A percentile compares a stretch with the other conserved stretches of the same genome.
These are phyloP conservation scores for Entonaema liquescens DNA, from an alignment of 495 filamentous ascomycete species.

Conservation along the genomic window DNA sequence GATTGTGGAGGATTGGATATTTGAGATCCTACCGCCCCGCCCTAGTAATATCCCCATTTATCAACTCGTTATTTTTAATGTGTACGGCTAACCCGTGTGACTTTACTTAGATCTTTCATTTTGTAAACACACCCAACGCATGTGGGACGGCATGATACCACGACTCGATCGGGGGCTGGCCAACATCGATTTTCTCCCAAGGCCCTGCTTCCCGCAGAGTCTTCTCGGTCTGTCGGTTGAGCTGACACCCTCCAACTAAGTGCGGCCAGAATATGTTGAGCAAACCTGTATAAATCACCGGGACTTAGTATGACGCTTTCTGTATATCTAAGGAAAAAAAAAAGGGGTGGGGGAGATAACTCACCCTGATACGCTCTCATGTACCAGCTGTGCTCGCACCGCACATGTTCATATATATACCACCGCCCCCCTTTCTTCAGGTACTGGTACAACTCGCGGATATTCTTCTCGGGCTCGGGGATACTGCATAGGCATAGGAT, in stretches of 20 bases:
- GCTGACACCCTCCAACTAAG: constrained; percentile 67
- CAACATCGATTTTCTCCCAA: constrained; percentile 65
- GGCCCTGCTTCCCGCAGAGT: constrained; percentile 62
- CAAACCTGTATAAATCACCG: constrained; percentile 38
- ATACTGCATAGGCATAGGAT: constrained; percentile 78
- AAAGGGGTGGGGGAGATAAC: constrained; percentile 35
- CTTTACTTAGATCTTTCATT: constrained; percentile 25
- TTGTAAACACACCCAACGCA: constrained; percentile 63
- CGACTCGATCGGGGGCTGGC: constrained; percentile 53
- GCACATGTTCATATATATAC: constrained; percentile 78
- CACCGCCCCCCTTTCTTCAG: constrained; percentile 72
- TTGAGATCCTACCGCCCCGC: no score
- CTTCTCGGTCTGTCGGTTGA: constrained; percentile 64
- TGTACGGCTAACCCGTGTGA: no score
- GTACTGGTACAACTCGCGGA: constrained; percentile 65
- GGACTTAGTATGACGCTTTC: background rate
- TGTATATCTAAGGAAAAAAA: constrained; percentile 1
- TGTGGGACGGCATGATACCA: constrained; percentile 63
- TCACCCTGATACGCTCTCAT: constrained; percentile 62
- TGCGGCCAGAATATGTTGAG: constrained; percentile 61
- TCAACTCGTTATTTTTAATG: no score
- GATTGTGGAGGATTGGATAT: no score
- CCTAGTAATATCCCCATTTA: no score
- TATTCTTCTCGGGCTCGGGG: constrained; percentile 66
- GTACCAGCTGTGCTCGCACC: constrained; percentile 51